A percentile compares a stretch with the other conserved stretches of the same genome.
These are phyloP conservation scores for Wallacemonas collosoma DNA, from an alignment of 208 protist genomes.

Conservation along the genomic window DNA sequence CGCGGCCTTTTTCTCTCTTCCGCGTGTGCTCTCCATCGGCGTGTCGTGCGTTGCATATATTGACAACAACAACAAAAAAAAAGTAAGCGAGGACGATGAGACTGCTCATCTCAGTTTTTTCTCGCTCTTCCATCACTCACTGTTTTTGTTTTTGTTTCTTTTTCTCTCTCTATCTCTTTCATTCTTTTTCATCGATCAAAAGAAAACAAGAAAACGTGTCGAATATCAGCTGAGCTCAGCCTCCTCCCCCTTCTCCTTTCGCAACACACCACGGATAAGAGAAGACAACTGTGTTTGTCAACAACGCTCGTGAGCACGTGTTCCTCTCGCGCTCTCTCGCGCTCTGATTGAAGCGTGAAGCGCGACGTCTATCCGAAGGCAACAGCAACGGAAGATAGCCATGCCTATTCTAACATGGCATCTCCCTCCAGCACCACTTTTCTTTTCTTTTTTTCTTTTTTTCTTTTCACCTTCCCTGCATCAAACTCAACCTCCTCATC, in stretches of 20 bases:
- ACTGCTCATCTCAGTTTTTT: conserved; percentile 20
- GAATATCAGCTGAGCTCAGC: too few relatives aligned
- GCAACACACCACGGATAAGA: not conserved
- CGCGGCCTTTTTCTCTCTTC: too few relatives aligned
- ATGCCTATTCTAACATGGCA: too few relatives aligned
- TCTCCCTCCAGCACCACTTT: not conserved
- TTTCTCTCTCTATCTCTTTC: not conserved
- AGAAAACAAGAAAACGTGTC: too few relatives aligned
- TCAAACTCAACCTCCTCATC: not conserved
- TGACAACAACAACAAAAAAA: not conserved
- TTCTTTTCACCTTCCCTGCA: conserved; percentile 9
- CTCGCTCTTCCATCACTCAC: conserved; percentile 4
- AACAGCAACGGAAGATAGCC: too few relatives aligned
- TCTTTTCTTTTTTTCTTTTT: conserved; percentile 25
- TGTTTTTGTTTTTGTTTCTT: conserved; percentile 15
- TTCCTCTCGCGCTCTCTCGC: too few relatives aligned
- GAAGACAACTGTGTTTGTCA: too few relatives aligned
- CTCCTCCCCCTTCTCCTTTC: not conserved
- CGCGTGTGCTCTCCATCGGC: too few relatives aligned
- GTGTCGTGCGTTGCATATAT: not conserved
- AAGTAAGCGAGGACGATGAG: not conserved
- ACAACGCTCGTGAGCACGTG: too few relatives aligned
- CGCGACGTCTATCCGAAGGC: too few relatives aligned
- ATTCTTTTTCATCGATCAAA: too few relatives aligned
- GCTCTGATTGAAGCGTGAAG: too few relatives aligned